A percentile compares a stretch with the other conserved stretches of the same genome.
Evolutionary conservation across 2,329 filamentous ascomycete genomes (phyloP).

Genomic region (Claviceps citrina): DNA sequence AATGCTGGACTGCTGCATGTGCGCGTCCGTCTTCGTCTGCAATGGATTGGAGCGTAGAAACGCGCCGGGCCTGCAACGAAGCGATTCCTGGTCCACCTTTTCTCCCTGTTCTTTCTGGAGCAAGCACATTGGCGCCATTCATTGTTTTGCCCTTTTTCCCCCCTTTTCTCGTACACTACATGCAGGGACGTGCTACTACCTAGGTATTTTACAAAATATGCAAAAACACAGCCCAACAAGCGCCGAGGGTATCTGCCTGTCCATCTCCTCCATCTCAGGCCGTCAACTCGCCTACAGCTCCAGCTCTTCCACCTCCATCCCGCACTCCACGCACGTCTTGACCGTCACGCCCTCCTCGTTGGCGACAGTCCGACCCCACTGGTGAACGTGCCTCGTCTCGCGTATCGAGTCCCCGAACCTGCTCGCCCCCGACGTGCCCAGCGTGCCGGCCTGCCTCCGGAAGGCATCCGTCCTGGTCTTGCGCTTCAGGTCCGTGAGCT

Average conservation of each 20-base stretch:
- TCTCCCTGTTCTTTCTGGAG: too few relatives aligned
- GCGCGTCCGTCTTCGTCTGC: too few relatives aligned
- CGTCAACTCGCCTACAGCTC: conserved; percentile 33
- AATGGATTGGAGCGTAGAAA: too few relatives aligned
- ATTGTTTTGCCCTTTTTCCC: too few relatives aligned
- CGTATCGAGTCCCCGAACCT: conserved; percentile 67
- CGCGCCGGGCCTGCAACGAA: too few relatives aligned
- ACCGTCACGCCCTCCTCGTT: conserved; percentile 58
- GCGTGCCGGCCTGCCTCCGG: conserved; percentile 49
- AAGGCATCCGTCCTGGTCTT: conserved; percentile 85
- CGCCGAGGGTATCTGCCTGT: conserved; percentile 1
- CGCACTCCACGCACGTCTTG: conserved; percentile 64
- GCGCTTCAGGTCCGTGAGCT: conserved; percentile 81
- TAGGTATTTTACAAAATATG: not conserved
- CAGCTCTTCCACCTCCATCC: conserved; percentile 65
- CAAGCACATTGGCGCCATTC: too few relatives aligned
- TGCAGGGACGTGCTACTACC: too few relatives aligned
- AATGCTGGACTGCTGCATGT: too few relatives aligned
- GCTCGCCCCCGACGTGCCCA: conserved; percentile 35
- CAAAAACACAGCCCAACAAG: not conserved
- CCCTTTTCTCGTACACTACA: not conserved
- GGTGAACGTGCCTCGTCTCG: conserved; percentile 66
- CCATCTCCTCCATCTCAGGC: too few relatives aligned
- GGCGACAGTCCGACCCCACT: conserved; percentile 62
- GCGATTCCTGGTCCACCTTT: too few relatives aligned